Evolutionary conservation across 192 early-diverging fungal species (phyloP), one percentile per base, ranked within the genome.

Genomic region (Geosiphon pyriformis): DNA sequence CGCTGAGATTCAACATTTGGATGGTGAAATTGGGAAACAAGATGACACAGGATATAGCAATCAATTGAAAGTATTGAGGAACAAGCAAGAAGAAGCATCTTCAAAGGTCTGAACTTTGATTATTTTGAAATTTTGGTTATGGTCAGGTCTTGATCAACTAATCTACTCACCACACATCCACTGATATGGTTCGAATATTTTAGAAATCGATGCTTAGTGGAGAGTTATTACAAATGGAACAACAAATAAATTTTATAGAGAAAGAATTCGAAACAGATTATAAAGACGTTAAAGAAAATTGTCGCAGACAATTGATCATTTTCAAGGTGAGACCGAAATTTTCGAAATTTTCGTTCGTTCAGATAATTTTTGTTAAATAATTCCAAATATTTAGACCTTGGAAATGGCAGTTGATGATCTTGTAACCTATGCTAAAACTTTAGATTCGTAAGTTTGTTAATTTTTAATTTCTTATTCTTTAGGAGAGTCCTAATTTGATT

Each of bases 401-500:
- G 86, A 94, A 72, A 68, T 96, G 74, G 94, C 89, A 6, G 67
- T 85, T 42, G 69, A 72, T 2, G 96, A 99, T 72, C 72, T 98
- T 32, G 89, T 94, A 30, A 89, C 83, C 35, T 97, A 95, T 59
- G 76, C 83, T 20, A 89, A 88, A 69, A 93, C 93, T 3, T 76
- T 99, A 7, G 89, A 94, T 57, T 74, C 76, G 81, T 86, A 68
- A 33, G 37, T 42, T 15, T 42, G 15, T 10, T 10, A 10, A 42
- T n/a, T n/a, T n/a, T n/a, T n/a, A n/a, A n/a, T n/a, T n/a, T n/a
- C n/a, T n/a, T n/a, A n/a, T n/a, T n/a, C n/a, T n/a, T n/a, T n/a
- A n/a, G n/a, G n/a, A n/a, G n/a, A n/a, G n/a, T n/a, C n/a, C n/a
- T n/a, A n/a, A n/a, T n/a, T n/a, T n/a, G n/a, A n/a, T n/a, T n/a